Percentiles rank a stretch among this genome's conserved stretches.
These are phyloP conservation scores for Phytophthora lateralis DNA, from an alignment of 352 stramenopile species.

Conservation along the genomic window DNA sequence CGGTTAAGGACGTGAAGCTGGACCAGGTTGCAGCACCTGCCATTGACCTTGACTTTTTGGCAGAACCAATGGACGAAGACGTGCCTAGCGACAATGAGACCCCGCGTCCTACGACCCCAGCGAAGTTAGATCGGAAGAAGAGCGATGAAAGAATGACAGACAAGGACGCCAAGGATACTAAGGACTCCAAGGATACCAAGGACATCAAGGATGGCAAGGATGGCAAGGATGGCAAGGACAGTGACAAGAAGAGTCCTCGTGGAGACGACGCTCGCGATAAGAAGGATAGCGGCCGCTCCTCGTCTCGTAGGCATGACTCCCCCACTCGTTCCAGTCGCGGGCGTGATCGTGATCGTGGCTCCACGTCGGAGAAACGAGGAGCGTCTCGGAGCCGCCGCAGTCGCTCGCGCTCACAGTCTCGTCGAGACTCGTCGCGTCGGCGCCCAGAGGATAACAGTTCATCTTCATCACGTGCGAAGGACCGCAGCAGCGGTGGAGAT, in stretches of 20 bases:
- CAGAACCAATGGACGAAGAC: constrained; percentile 53
- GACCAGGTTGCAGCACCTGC: constrained; percentile 79
- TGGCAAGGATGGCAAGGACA: not conserved
- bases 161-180: constrained; percentile 26
- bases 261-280: constrained; percentile 16
- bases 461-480: constrained; percentile 32
- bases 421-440: constrained; percentile 43
- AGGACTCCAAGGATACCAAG: not conserved
- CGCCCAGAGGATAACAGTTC: constrained; percentile 35
- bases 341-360: constrained; percentile 26
- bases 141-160: constrained; percentile 40
- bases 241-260: constrained; percentile 30
- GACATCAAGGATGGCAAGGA: not conserved
- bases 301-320: constrained; percentile 45
- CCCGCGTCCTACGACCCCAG: constrained; percentile 13
- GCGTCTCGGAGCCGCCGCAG: constrained; percentile 35
- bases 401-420: constrained; percentile 57
- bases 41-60: constrained; percentile 86
- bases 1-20: constrained; percentile 74
- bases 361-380: constrained; percentile 32
- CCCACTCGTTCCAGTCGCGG: constrained; percentile 33
- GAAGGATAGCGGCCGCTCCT: constrained; percentile 25
- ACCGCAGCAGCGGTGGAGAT: constrained; percentile 26
- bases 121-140: constrained; percentile 32
- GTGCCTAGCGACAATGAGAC: constrained; percentile 48